Base-by-base conservation (phyloP, 495 filamentous ascomycete species). In the Hypoxylon lienhwacheense region DNA sequence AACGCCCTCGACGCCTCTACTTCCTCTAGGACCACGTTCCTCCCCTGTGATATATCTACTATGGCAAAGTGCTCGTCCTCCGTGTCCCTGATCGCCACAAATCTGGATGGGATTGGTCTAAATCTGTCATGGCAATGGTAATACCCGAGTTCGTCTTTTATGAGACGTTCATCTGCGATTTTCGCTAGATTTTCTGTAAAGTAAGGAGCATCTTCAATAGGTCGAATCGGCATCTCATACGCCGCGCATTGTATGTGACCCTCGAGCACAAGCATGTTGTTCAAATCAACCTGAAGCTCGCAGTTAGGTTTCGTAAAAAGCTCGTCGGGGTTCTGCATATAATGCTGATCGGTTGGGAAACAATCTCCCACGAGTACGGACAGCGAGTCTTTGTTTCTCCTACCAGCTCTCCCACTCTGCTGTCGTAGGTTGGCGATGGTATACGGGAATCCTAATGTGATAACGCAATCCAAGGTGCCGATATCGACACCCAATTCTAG, bases 171-270 rank as follows among this genome's bases (percentile, higher is more conserved):
- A 29, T 82, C 72, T 22, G 86, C 86, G n/a, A 97, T 76, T 33
- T 85, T 77, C 4, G 77, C 66, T 2, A 97, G 80, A 44, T 89
- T 84, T 26, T 81, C 73, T 12, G 89, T 85, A 61, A 98, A 97
- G 73, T 95, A 98, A 26, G 71, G 44, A 14, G 73, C 70, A 73
- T 97, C 93, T 59, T 88, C 82, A 8, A 79, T 77, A 1, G 88
- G 83, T 14, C 79, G 81, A 41, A 98, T 90, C 14, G 93, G 91
- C 85, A 95, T 90, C 64, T 98, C 93, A 63, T 88, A 88, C 3
- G 95, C 93, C 11, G 95, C 93, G 63, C 93, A 98, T 70, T 98
- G 93, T 20, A 98, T 77, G 58, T 97, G 93, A 2, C 93, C 91
- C 73, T 96, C 93, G 7, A 90, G 77, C 22, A 96, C 87, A 1